Evolutionary conservation across 163 green algal species (phyloP).

Genomic region (Scenedesmus sp.): DNA sequence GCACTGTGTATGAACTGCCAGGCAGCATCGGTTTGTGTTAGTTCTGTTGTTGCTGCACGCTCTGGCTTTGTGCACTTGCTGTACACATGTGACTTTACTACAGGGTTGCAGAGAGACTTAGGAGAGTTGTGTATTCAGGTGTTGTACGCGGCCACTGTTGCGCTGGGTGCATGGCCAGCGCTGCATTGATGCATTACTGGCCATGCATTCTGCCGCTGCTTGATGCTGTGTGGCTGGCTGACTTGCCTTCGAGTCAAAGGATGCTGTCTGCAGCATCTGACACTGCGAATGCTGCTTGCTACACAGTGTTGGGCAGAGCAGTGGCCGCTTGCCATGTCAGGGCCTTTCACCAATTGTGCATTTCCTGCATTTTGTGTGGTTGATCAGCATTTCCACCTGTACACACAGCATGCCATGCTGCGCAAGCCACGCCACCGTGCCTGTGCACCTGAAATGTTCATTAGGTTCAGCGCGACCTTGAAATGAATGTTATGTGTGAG

Average conservation of each 20-base stretch:
- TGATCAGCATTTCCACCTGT: not conserved
- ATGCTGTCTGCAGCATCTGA: not conserved
- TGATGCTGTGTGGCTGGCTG: not conserved
- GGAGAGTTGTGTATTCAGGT: not conserved
- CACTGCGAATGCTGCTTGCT: not conserved
- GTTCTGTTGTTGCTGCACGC: conserved; percentile 4
- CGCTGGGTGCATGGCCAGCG: not conserved
- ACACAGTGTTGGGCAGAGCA: not conserved
- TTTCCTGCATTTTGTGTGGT: not conserved
- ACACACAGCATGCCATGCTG: not conserved
- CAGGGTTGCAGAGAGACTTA: not conserved
- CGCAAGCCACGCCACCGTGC: not conserved
- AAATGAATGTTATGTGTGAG: not conserved
- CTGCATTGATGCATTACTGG: not conserved
- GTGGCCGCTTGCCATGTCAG: not conserved
- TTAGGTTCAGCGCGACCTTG: not conserved
- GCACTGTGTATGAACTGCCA: not conserved
- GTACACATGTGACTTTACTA: not conserved
- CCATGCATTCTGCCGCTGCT: not conserved
- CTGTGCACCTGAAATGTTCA: not conserved
- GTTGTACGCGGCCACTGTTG: not conserved
- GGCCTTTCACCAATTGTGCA: not conserved
- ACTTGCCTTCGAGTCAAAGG: not conserved
- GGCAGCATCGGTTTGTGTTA: not conserved
- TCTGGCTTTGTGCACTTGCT: not conserved